A percentile compares a stretch with the other conserved stretches of the same genome.
These are phyloP conservation scores for Diaporthe sp. DNA, from an alignment of 2,329 filamentous ascomycete genomes.

Conservation along the genomic window DNA sequence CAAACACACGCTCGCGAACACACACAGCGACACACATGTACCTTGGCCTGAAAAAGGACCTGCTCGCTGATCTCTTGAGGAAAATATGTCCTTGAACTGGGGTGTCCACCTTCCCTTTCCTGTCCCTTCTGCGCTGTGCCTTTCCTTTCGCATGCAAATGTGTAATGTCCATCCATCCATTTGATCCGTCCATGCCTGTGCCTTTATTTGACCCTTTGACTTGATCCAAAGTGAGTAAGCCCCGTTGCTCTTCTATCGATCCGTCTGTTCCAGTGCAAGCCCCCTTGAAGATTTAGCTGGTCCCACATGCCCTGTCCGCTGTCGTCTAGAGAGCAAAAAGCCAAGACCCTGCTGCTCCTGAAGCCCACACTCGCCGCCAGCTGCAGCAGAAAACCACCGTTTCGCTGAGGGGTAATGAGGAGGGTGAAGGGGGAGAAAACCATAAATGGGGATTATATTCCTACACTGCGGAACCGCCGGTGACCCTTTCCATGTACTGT, in stretches of 20 bases:
- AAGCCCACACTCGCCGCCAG: too few species aligned
- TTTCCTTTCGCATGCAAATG: not conserved
- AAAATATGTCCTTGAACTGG: not conserved
- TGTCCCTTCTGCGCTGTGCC: not conserved
- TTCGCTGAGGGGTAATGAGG: too few species aligned
- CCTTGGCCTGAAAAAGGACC: not conserved
- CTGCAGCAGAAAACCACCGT: not conserved
- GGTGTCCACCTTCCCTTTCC: not conserved
- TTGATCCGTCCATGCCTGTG: not conserved
- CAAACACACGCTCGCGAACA: not conserved
- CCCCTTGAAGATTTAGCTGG: not conserved
- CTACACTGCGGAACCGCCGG: conserved; percentile 43
- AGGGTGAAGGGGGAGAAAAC: not conserved
- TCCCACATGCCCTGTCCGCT: not conserved
- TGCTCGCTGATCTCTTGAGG: not conserved
- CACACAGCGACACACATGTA: not conserved
- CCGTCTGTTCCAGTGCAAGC: not conserved
- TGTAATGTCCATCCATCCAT: not conserved
- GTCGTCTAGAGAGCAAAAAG: not conserved
- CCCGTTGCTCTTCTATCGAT: not conserved
- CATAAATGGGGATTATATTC: conserved; percentile 45
- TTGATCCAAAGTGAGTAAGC: not conserved
- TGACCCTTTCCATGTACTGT: conserved; percentile 31
- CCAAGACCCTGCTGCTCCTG: not conserved
- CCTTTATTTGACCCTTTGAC: not conserved